Percentiles rank a stretch among this genome's conserved stretches.
Conservation (phyloP, 2,329 filamentous ascomycete species). For the Didymella pinodella region DNA sequence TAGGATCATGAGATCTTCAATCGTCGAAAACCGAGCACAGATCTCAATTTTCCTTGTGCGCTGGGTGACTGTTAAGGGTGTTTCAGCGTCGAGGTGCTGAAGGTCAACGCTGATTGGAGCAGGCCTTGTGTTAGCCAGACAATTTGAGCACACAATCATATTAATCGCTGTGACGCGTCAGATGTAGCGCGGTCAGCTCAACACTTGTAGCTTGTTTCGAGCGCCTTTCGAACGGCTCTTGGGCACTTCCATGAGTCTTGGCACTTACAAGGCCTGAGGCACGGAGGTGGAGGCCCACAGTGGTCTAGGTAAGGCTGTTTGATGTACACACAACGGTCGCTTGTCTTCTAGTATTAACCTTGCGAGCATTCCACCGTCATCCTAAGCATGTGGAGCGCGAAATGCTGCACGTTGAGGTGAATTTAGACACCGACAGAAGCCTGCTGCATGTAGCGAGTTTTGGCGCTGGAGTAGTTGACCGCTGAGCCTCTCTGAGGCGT, state of each 20-base stretch:
- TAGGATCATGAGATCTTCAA: neutral
- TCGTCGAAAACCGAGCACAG: neutral
- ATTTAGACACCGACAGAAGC: neutral
- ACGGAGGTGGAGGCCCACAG: constrained; percentile 1
- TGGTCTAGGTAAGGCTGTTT: constrained; percentile 18
- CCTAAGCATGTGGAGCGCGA: constrained; percentile 1
- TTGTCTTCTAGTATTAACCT: constrained; percentile 17
- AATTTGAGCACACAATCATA: constrained; percentile 3
- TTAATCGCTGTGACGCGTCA: constrained; percentile 14
- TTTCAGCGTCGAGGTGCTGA: constrained; percentile 1
- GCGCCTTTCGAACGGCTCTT: constrained; percentile 2
- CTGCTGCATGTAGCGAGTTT: neutral
- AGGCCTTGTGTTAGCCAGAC: neutral
- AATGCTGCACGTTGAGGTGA: neutral
- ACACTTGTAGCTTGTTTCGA: constrained; percentile 10
- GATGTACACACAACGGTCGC: constrained; percentile 18
- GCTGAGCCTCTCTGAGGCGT: constrained; percentile 8
- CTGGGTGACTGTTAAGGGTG: neutral
- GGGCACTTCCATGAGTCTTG: constrained; percentile 9
- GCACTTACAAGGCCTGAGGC: constrained; percentile 11
- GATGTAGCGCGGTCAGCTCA: constrained; percentile 5
- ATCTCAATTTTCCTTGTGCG: constrained; percentile 12
- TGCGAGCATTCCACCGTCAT: constrained; percentile 8
- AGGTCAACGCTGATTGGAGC: constrained; percentile 1
- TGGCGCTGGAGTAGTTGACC: constrained; percentile 3